These are phyloP conservation scores for Fusarium beomiforme DNA, from an alignment of 2,329 filamentous ascomycete species.

Conservation along the genomic window DNA sequence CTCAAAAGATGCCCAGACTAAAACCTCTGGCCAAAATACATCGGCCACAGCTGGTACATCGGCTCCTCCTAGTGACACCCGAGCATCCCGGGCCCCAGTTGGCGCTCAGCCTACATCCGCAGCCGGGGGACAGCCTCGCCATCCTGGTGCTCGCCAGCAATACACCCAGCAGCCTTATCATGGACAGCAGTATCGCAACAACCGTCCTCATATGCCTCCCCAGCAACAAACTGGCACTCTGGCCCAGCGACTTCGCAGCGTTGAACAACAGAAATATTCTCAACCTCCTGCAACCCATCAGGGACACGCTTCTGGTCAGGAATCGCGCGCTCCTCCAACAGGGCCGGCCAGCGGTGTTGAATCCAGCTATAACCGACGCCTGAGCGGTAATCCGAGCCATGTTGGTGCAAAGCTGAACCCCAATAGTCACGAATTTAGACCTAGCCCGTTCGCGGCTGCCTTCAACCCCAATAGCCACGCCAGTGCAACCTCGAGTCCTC, in stretches of 20 bases:
- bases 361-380: conserved; percentile 62
- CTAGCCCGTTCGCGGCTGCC: conserved; percentile 79
- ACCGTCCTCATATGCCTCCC: conserved; percentile 55
- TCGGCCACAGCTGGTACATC: conserved; percentile 29
- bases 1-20: conserved; percentile 58
- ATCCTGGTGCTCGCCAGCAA: conserved; percentile 59
- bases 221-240: conserved; percentile 58
- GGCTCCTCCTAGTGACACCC: conserved; percentile 40
- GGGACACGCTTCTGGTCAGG: conserved; percentile 64
- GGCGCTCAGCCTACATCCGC: conserved; percentile 46
- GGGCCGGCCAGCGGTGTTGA: conserved; percentile 72
- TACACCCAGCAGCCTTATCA: conserved; percentile 60
- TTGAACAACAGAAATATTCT: conserved; percentile 63
- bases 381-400: conserved; percentile 61
- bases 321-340: conserved; percentile 77
- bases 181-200: conserved; percentile 58
- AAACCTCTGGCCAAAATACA: conserved; percentile 42
- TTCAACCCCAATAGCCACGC: conserved; percentile 78
- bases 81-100: conserved; percentile 48
- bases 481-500: conserved; percentile 79
- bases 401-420: conserved; percentile 69
- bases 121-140: conserved; percentile 52
- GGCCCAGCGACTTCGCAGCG: conserved; percentile 60
- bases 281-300: conserved; percentile 55
- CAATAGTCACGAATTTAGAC: conserved; percentile 82